Base-by-base conservation (phyloP, 139 green algal species). In the Auxenochlorella pyrenoidosa region DNA sequence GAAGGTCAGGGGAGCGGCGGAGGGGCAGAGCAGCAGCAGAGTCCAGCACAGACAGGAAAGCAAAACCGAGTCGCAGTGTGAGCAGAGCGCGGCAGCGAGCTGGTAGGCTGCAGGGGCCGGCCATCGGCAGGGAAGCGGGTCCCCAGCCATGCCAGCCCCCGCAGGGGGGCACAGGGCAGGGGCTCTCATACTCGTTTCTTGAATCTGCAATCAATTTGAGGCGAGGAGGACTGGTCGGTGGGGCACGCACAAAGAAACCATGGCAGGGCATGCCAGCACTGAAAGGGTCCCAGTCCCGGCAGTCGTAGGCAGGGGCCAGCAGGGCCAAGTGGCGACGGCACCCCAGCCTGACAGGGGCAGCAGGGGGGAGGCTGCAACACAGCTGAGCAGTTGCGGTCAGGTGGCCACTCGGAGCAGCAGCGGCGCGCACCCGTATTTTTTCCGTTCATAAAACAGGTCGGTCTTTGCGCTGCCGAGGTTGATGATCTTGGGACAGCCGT, bases 401-500 rank as follows among this genome's bases (percentile, higher is more conserved):
- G 30, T 19, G 34, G 26, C 19, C 40, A 3, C 3, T 6, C 24
- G 40, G 19, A 60, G 73, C 73, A 78, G 21, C 22, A 24, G 1
- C 18, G 28, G 30, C 6, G 65, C 28, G 30, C 65, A 87, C 26
- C 72, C 65, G 76, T 86, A 91, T 77, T 91, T 92, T 85, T 95
- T 92, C n/a, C 88, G 65, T 54, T 98, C 96, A 71, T 97, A 98
- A 76, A 97, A 97, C 72, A 98, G 36, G 63, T 99, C 98, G 75
- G 96, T 99, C 80, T 97, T 98, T 40, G 98, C 96, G 43, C 91
- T 96, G 0, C 98, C 98, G 38, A 99, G 81, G 88, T 99, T 99
- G 79, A 99, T 96, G 87, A 99, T 99, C 90, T 99, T 99, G 10
- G 98, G 98, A 90, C 98, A 99, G 26, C 98, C 98, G 88, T 99